Conservation (phyloP, 768 basidiomycete species). For the Boletus patriciae region DNA sequence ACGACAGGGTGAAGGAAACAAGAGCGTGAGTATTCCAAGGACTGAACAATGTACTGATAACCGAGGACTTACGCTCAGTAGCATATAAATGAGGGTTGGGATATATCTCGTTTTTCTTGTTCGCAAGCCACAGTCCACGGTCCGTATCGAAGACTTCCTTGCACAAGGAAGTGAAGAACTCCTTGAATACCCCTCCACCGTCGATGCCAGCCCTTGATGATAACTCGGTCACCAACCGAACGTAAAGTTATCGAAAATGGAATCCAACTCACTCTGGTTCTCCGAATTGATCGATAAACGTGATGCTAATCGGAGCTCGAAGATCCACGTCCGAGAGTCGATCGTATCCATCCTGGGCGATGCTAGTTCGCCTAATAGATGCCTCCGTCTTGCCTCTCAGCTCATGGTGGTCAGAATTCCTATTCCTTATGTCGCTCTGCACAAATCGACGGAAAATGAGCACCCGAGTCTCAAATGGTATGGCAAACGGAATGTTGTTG, state of each 20-base stretch:
- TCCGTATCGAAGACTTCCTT: constrained; percentile 96
- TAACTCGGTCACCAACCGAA: constrained; percentile 1
- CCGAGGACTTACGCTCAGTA: constrained; percentile 62
- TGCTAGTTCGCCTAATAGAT: constrained; percentile 57
- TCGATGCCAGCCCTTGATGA: constrained; percentile 79
- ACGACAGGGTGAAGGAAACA: not conserved
- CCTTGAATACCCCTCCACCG: constrained; percentile 97
- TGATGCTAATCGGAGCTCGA: constrained; percentile 81
- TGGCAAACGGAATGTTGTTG: constrained; percentile 94
- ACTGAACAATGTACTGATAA: not conserved
- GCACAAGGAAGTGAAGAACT: constrained; percentile 89
- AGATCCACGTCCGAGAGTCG: constrained; percentile 73
- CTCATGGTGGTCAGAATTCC: constrained; percentile 17
- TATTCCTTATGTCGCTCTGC: constrained; percentile 50
- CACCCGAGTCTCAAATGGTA: constrained; percentile 91
- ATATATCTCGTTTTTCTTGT: constrained; percentile 89
- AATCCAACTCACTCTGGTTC: constrained; percentile 66
- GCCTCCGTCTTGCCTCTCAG: constrained; percentile 25
- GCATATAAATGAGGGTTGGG: constrained; percentile 94
- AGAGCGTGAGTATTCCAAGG: not conserved
- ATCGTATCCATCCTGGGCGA: constrained; percentile 92
- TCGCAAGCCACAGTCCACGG: constrained; percentile 91
- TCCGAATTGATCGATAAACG: constrained; percentile 90
- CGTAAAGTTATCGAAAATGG: not conserved
- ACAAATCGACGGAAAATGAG: constrained; percentile 87